Percentiles rank a stretch among this genome's conserved stretches.
phyloP scores from a whole-genome alignment of 2,329 filamentous ascomycete genomes.

The Fonsecaea nubica region DNA sequence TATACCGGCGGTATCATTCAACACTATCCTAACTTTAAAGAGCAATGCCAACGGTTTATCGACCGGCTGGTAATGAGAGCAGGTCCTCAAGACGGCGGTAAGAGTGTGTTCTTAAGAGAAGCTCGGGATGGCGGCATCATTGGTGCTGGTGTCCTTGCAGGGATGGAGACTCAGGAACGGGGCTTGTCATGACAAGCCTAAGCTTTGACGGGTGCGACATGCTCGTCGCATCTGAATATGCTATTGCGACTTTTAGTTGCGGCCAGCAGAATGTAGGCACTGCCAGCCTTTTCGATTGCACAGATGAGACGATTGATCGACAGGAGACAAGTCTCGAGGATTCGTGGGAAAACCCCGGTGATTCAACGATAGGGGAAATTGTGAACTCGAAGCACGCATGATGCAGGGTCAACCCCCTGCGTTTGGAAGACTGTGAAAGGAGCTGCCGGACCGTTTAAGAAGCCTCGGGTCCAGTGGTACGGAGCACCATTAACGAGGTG shows the following conservation, averaged over 20 bases:
- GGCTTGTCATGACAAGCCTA: slow-evolving; percentile 10
- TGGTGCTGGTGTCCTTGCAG: slow-evolving; percentile 61
- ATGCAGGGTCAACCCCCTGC: slow-evolving; percentile 8
- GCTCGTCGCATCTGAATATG: background rate
- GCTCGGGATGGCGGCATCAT: slow-evolving; percentile 62
- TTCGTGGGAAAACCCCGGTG: slow-evolving; percentile 9
- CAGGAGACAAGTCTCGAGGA: slow-evolving; percentile 5
- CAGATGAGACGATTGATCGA: slow-evolving; percentile 3
- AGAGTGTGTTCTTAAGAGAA: slow-evolving; percentile 59
- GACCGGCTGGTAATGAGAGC: slow-evolving; percentile 60
- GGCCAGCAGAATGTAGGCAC: slow-evolving; percentile 3
- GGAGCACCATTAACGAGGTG: slow-evolving; percentile 1
- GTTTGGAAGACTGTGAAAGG: slow-evolving; percentile 3
- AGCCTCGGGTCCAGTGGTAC: background rate
- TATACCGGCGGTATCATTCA: slow-evolving; percentile 82
- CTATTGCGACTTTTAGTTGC: background rate
- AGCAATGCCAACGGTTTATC: slow-evolving; percentile 72
- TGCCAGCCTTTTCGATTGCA: background rate
- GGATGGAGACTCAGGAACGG: slow-evolving; percentile 47
- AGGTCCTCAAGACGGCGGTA: slow-evolving; percentile 54
- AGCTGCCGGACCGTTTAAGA: slow-evolving; percentile 1
- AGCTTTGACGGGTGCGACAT: background rate
- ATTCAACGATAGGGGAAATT: background rate
- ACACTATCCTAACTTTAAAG: slow-evolving; percentile 76
- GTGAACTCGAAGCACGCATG: slow-evolving; percentile 2